Percentiles rank a stretch among this genome's conserved stretches.
Evolutionary conservation across 805 yeast species (phyloP).

Genomic region (Danielozyma ontarioensis): DNA sequence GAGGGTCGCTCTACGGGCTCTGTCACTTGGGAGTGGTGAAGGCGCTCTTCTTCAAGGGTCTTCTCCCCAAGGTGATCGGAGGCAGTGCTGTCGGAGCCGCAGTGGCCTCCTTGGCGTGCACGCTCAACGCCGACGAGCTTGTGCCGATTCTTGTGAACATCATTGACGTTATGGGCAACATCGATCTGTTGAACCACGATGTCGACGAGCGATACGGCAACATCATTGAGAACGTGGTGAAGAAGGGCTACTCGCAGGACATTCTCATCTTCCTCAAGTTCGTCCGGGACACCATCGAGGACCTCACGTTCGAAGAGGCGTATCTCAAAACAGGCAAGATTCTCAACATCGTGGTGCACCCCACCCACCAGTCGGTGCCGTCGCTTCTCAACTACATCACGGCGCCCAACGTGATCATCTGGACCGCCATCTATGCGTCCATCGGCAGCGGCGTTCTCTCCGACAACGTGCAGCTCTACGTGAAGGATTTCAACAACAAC

Average conservation of each 20-base stretch:
- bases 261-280: constrained; percentile 72
- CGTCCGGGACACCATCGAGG: constrained; percentile 71
- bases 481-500: constrained; percentile 58
- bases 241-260: constrained; percentile 84
- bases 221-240: constrained; percentile 67
- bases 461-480: constrained; percentile 51
- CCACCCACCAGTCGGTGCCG: constrained; percentile 66
- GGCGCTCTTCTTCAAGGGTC: constrained; percentile 67
- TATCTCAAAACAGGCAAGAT: constrained; percentile 72
- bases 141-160: constrained; percentile 37
- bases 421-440: constrained; percentile 84
- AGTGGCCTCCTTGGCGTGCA: constrained; percentile 81
- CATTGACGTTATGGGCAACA: constrained; percentile 37
- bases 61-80: constrained; percentile 79
- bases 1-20: constrained; percentile 91
- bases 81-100: constrained; percentile 95
- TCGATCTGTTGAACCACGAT: constrained; percentile 46
- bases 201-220: constrained; percentile 60
- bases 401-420: constrained; percentile 84
- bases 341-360: constrained; percentile 80
- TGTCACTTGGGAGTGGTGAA: constrained; percentile 92
- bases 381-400: constrained; percentile 81
- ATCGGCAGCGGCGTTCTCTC: constrained; percentile 67
- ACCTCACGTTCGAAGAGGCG: constrained; percentile 91
- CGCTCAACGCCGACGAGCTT: constrained; percentile 63